Base-by-base conservation (phyloP, 2,329 filamentous ascomycete genomes). In the Phyllosticta paracitricarpa region DNA sequence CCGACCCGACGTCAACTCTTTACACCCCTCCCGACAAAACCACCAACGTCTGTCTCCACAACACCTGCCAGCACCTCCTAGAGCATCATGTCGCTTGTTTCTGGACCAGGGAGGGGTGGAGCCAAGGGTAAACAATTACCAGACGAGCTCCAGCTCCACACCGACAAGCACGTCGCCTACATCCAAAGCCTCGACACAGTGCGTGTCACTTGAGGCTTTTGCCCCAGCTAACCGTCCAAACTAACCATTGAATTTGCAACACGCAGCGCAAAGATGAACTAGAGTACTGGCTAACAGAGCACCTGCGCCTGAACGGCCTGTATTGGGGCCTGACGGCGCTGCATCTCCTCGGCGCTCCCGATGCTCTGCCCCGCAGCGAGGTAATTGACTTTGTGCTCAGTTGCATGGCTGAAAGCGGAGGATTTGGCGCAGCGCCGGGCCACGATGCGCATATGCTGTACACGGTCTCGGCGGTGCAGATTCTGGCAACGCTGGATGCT, bases 211-310 rank as follows among this genome's bases (percentile, higher is more conserved):
- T 54, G 52, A 54, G 25, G 52, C 52, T 22, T 22, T 54, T 48
- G 14, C 40, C 17, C 40, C 14, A 48, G 40, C 40, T 48, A 48
- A 48, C 40, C 40, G 40, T 48, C 40, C 40, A 48, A 48, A 48
- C 40, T 48, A 48, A 48, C 40, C 17, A 19, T 6, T 48, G 40
- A 17, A 17, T n/a, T 48, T 17, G 17, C 40, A n/a, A 48, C 14
- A 64, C 69, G 68, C 77, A 88, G 85, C 87, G 89, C 72, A 91
- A 89, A 78, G 91, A 97, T 80, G 90, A 97, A 76, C 86, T 96
- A 68, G 91, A 97, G 75, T 99, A 97, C 79, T 97, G 93, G 89
- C 81, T 97, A 72, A 99, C 94, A 14, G 93, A 99, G 76, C 94
- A 99, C 73, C 82, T 99, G 66, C 91, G 94, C 64, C 83, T 99